Conservation (phyloP, 805 yeast species). For the Sugiyamaella mastotermitis region DNA sequence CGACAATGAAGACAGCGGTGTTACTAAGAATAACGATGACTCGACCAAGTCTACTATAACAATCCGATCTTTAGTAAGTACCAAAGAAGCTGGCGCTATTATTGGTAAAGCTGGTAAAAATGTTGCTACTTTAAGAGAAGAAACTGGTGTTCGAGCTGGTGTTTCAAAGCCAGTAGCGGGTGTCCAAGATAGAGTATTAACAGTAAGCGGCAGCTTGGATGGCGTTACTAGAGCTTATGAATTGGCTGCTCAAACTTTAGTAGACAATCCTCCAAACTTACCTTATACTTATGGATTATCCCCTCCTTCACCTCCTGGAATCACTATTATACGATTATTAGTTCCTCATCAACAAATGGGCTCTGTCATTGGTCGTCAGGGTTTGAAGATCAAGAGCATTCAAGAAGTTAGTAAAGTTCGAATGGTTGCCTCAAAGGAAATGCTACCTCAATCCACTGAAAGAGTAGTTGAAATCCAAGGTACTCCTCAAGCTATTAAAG, state of each 20-base stretch:
- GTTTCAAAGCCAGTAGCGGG: slow-evolving; percentile 77
- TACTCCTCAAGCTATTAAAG: slow-evolving; percentile 53
- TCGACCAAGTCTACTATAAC: slow-evolving; percentile 6
- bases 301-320: slow-evolving; percentile 36
- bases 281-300: slow-evolving; percentile 45
- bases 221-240: slow-evolving; percentile 65
- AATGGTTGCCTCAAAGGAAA: slow-evolving; percentile 83
- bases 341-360: slow-evolving; percentile 86
- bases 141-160: slow-evolving; percentile 77
- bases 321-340: slow-evolving; percentile 58
- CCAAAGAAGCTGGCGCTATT: slow-evolving; percentile 84
- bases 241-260: slow-evolving; percentile 60
- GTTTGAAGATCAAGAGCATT: slow-evolving; percentile 70
- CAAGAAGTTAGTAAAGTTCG: slow-evolving; percentile 65
- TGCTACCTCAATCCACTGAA: slow-evolving; percentile 74
- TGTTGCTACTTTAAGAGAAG: slow-evolving; percentile 68
- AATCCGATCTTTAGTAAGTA: slow-evolving; percentile 59
- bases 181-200: slow-evolving; percentile 74
- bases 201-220: slow-evolving; percentile 68
- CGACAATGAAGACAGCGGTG: no score
- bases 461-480: slow-evolving; percentile 87
- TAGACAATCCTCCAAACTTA: slow-evolving; percentile 48
- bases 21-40: no score
- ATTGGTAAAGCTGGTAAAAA: slow-evolving; percentile 81
- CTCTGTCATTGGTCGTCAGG: slow-evolving; percentile 79